These are phyloP conservation scores for Nakazawaea ishiwadae DNA, from an alignment of 805 yeast genomes.

Conservation along the genomic window DNA sequence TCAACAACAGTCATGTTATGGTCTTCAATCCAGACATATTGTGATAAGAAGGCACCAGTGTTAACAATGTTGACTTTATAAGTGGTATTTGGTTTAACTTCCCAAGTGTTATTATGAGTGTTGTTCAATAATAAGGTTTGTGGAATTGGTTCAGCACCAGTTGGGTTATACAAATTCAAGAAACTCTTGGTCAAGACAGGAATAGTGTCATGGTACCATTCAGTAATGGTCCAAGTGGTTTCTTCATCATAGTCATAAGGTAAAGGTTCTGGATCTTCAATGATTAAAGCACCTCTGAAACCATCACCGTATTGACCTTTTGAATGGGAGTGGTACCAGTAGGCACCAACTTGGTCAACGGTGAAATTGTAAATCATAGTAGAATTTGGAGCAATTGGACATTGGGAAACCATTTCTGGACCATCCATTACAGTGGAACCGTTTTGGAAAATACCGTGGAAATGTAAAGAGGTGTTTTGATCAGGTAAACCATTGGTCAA, in stretches of 20 bases:
- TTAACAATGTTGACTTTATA: conserved; percentile 78
- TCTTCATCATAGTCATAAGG: conserved; percentile 84
- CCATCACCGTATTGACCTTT: conserved; percentile 93
- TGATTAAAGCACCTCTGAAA: conserved; percentile 72
- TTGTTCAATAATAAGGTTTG: conserved; percentile 76
- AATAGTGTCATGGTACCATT: conserved; percentile 80
- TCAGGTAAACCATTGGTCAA: conserved; percentile 71
- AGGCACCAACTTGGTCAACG: conserved; percentile 82
- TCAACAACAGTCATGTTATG: conserved; percentile 85
- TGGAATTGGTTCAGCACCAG: conserved; percentile 98
- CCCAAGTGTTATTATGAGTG: conserved; percentile 71
- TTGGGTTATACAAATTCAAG: conserved; percentile 76
- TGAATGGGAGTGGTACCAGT: conserved; percentile 97
- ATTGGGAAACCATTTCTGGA: conserved; percentile 81
- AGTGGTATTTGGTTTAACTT: conserved; percentile 79
- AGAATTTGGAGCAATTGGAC: conserved; percentile 83
- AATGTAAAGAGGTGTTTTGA: conserved; percentile 76
- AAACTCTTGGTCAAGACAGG: conserved; percentile 50
- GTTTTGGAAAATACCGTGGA: conserved; percentile 89
- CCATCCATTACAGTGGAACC: conserved; percentile 85
- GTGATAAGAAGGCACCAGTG: conserved; percentile 89
- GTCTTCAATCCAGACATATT: conserved; percentile 83
- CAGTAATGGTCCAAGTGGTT: conserved; percentile 59
- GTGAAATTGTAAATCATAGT: conserved; percentile 83
- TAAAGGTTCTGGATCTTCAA: conserved; percentile 50